Conservation (phyloP, 2,329 filamentous ascomycete species). For the Beauveria pseudobassiana region DNA sequence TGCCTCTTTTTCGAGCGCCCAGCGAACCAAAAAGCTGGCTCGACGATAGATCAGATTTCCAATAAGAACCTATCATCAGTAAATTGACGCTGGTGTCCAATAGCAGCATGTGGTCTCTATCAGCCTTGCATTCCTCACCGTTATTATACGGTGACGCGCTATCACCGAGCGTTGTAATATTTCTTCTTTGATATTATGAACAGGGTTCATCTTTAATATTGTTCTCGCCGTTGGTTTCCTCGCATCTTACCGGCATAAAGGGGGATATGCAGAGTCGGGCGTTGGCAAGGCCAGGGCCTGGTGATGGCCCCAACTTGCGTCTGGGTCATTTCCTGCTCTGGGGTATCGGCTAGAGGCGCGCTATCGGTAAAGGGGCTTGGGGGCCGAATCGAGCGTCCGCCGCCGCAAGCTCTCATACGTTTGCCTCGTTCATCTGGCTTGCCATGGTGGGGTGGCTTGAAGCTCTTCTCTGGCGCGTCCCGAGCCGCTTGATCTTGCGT, state of each 20-base stretch:
- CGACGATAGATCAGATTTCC: background rate
- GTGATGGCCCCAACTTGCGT: background rate
- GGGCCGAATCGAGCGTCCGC: background rate
- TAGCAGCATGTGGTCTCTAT: background rate
- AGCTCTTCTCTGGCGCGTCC: background rate
- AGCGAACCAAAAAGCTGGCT: background rate
- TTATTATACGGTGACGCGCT: background rate
- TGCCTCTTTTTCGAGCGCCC: background rate
- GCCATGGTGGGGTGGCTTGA: too few species aligned
- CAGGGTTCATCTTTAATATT: too few species aligned
- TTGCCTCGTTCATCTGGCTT: background rate
- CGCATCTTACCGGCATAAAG: too few species aligned
- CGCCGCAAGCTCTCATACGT: background rate
- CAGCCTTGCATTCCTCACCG: background rate
- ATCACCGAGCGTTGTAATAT: too few species aligned
- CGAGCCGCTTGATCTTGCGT: background rate
- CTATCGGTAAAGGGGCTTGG: too few species aligned
- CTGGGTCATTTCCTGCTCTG: background rate
- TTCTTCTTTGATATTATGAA: too few species aligned
- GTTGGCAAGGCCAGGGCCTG: too few species aligned
- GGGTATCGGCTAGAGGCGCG: too few species aligned
- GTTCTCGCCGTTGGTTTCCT: too few species aligned
- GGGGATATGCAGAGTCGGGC: too few species aligned
- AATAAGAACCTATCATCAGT: background rate
- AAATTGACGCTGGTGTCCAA: background rate